phyloP scores from a whole-genome alignment of 345 rosid genomes.

The Cardamine occulta region DNA sequence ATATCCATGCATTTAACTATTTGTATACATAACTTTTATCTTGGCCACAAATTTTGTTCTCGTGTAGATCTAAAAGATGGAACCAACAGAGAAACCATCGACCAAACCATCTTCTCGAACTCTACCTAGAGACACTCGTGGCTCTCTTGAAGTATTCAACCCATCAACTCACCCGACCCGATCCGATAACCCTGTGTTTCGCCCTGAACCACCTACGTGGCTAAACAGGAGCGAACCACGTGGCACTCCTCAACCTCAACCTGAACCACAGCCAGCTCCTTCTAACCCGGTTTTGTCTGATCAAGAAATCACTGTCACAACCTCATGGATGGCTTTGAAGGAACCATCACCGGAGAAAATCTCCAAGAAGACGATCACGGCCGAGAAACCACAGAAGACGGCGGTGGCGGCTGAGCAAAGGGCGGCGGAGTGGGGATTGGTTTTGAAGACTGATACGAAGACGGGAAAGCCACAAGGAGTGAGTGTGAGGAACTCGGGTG shows the following conservation, averaged over 20 bases:
- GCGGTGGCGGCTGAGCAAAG: slow-evolving; percentile 71
- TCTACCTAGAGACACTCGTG: slow-evolving; percentile 69
- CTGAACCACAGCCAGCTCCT: slow-evolving; percentile 36
- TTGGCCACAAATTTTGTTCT: slow-evolving; percentile 11
- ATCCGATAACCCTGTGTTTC: slow-evolving; percentile 56
- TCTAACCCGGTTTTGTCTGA: slow-evolving; percentile 50
- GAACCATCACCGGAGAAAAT: slow-evolving; percentile 46
- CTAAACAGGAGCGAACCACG: slow-evolving; percentile 52
- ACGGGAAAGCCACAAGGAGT: slow-evolving; percentile 91
- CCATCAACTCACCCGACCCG: slow-evolving; percentile 60
- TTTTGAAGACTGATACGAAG: slow-evolving; percentile 71
- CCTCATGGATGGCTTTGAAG: slow-evolving; percentile 95
- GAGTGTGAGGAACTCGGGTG: slow-evolving; percentile 75
- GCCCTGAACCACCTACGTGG: slow-evolving; percentile 59
- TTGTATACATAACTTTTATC: background rate
- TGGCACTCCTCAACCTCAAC: slow-evolving; percentile 23
- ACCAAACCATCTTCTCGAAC: slow-evolving; percentile 48
- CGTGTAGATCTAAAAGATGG: slow-evolving; percentile 47
- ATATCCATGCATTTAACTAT: slow-evolving; percentile 19
- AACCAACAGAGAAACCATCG: slow-evolving; percentile 52
- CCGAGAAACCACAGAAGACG: slow-evolving; percentile 36
- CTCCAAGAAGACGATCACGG: slow-evolving; percentile 25
- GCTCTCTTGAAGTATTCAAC: slow-evolving; percentile 88
- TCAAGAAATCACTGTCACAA: slow-evolving; percentile 54
- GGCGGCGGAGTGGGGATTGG: slow-evolving; percentile 99